Evolutionary conservation across 1,284 basidiomycete species (phyloP).

Genomic region (Phellinidium pouzarii): DNA sequence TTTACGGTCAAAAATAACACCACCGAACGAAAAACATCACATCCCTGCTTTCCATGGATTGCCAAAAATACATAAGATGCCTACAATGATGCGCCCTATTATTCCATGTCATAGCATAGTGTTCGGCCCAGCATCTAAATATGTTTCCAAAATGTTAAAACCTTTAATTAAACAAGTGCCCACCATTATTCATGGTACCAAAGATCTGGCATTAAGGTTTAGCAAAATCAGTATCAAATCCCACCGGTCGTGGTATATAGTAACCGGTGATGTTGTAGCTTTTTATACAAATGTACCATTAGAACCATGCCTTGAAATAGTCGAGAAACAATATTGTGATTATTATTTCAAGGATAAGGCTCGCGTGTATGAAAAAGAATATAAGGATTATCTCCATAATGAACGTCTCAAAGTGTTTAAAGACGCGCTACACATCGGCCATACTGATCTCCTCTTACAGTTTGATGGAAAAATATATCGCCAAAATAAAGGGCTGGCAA

Average conservation of each 20-base stretch:
- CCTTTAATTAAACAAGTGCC: conserved; percentile 25
- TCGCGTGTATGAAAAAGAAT: too few species aligned
- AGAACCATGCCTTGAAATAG: too few species aligned
- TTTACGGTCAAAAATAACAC: neutral
- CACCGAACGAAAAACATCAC: neutral
- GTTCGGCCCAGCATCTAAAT: conserved; percentile 29
- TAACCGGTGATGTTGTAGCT: conserved; percentile 29
- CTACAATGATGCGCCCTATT: conserved; percentile 29
- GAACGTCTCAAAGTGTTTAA: too few species aligned
- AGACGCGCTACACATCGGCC: too few species aligned
- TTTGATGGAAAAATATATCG: conserved; percentile 22
- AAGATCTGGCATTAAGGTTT: conserved; percentile 28
- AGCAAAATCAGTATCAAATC: conserved; percentile 21
- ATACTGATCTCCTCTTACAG: conserved; percentile 19
- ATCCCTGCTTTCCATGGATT: conserved; percentile 29
- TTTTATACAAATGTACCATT: conserved; percentile 28
- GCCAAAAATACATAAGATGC: conserved; percentile 33
- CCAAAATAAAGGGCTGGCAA: conserved; percentile 29
- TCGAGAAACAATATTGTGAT: too few species aligned
- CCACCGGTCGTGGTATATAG: too few species aligned
- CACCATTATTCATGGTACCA: conserved; percentile 24
- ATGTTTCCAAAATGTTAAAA: conserved; percentile 29
- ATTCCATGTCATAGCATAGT: conserved; percentile 30
- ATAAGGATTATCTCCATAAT: too few species aligned
- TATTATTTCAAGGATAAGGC: too few species aligned